These are phyloP conservation scores for Cafeteria roenbergensis DNA, from an alignment of 108 stramenopile species.

Conservation along the genomic window DNA sequence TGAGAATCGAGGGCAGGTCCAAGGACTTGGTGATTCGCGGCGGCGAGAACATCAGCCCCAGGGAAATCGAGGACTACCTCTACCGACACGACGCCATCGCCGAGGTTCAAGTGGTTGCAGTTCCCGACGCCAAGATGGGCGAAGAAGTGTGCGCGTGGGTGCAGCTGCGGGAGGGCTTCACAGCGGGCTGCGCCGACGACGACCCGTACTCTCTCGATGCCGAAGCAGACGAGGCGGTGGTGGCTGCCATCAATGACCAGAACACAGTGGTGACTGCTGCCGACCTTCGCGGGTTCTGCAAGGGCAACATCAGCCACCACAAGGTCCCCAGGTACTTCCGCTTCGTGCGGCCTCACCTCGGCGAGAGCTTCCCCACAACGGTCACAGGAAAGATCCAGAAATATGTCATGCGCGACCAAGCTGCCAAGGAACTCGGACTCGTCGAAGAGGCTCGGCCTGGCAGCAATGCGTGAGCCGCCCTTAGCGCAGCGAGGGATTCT, in stretches of 20 bases:
- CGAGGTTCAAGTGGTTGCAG: conserved; percentile 13
- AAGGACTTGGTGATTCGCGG: conserved; percentile 25
- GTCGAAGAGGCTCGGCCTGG: no score
- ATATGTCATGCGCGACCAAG: conserved; percentile 10
- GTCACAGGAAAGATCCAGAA: conserved; percentile 19
- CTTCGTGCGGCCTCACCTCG: conserved; percentile 4
- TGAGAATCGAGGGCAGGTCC: conserved; percentile 11
- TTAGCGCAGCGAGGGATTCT: no score
- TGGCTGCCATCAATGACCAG: background rate
- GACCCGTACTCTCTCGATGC: background rate
- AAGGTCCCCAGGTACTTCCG: conserved; percentile 18
- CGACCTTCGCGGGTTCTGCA: conserved; percentile 6
- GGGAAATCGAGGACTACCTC: conserved; percentile 16
- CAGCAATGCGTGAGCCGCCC: no score
- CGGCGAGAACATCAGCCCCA: conserved; percentile 19
- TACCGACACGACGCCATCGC: background rate
- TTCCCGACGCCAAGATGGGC: conserved; percentile 15
- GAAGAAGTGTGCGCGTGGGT: conserved; percentile 16
- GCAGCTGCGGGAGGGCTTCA: background rate
- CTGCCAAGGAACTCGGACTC: conserved; percentile 4
- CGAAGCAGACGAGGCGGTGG: background rate
- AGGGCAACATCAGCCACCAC: background rate
- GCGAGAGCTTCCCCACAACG: conserved; percentile 8
- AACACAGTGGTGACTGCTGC: background rate
- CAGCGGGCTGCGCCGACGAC: background rate